Conservation (phyloP, 2,329 filamentous ascomycete species). For the Pestalotiopsis sp. region DNA sequence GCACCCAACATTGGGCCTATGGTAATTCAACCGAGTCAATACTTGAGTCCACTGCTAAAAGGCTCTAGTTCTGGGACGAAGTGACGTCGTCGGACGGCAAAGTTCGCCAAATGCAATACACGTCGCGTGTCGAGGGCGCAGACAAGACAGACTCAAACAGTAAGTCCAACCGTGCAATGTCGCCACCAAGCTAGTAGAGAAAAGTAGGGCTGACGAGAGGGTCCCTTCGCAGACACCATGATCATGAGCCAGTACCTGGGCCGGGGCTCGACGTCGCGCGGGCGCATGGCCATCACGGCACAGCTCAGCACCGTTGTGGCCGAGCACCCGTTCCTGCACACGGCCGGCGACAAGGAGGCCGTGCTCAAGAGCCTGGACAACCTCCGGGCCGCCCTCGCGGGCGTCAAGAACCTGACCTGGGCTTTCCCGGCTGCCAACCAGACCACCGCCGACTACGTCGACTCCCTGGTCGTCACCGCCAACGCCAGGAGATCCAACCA, state of each 20-base stretch:
- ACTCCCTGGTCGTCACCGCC: conserved; percentile 38
- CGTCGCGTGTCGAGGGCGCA: conserved; percentile 62
- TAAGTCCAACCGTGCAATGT: conserved; percentile 16
- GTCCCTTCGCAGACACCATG: conserved; percentile 41
- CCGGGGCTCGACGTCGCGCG: conserved; percentile 62
- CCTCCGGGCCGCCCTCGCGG: conserved; percentile 54
- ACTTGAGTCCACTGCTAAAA: neutral
- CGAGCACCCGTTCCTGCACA: conserved; percentile 60
- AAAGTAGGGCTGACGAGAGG: neutral
- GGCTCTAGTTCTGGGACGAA: conserved; percentile 52
- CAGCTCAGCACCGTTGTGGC: conserved; percentile 61
- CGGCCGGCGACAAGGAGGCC: conserved; percentile 60
- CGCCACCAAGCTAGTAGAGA: neutral
- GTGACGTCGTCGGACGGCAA: conserved; percentile 59
- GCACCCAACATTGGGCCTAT: conserved; percentile 66
- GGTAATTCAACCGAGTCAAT: conserved; percentile 24
- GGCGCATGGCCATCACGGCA: conserved; percentile 62
- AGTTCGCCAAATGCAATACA: conserved; percentile 66
- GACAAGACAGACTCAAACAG: conserved; percentile 34
- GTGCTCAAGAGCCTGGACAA: conserved; percentile 65
- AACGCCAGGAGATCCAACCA: conserved; percentile 49
- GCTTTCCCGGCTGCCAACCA: conserved; percentile 54
- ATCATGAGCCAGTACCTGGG: conserved; percentile 65
- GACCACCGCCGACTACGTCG: conserved; percentile 59
- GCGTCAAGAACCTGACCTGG: conserved; percentile 59